These are phyloP conservation scores for Aspergillus udagawae DNA, from an alignment of 2,329 filamentous ascomycete genomes.

Conservation along the genomic window DNA sequence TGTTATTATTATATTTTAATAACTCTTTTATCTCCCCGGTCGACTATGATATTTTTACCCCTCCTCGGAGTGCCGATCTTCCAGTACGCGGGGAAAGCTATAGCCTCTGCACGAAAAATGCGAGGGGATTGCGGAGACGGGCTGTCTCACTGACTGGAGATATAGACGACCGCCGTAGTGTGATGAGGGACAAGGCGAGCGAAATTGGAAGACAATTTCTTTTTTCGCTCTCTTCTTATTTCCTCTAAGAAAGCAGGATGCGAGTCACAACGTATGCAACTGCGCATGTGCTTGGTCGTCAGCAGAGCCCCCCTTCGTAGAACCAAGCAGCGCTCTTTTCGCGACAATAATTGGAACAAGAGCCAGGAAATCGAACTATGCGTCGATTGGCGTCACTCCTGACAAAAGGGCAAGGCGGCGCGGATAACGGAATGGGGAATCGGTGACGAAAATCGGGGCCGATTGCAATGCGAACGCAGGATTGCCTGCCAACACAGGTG, in stretches of 20 bases:
- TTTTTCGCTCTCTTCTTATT: not conserved
- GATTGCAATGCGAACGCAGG: conserved; percentile 23
- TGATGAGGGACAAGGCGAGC: conserved; percentile 1
- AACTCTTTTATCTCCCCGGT: conserved; percentile 15
- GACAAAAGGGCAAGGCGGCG: conserved; percentile 14
- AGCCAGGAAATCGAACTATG: conserved; percentile 2
- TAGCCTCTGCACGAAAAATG: conserved; percentile 21
- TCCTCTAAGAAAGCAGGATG: conserved; percentile 10
- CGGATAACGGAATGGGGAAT: conserved; percentile 13
- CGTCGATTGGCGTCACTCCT: conserved; percentile 11
- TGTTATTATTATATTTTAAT: conserved; percentile 16
- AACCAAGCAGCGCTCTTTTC: conserved; percentile 3
- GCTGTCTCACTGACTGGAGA: conserved; percentile 25
- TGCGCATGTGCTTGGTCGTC: conserved; percentile 26
- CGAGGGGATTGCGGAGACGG: conserved; percentile 22
- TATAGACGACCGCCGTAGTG: conserved; percentile 12
- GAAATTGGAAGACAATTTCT: conserved; percentile 2
- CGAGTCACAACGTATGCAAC: conserved; percentile 22
- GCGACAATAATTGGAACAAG: not conserved
- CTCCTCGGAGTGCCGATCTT: conserved; percentile 29
- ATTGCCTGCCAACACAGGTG: conserved; percentile 31
- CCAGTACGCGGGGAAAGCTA: conserved; percentile 34
- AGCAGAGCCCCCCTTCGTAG: conserved; percentile 20
- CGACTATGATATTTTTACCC: conserved; percentile 18
- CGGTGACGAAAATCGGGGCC: conserved; percentile 23